Evolutionary conservation across 2,329 filamentous ascomycete species (phyloP).

Genomic region (Hypoxylon sp.): DNA sequence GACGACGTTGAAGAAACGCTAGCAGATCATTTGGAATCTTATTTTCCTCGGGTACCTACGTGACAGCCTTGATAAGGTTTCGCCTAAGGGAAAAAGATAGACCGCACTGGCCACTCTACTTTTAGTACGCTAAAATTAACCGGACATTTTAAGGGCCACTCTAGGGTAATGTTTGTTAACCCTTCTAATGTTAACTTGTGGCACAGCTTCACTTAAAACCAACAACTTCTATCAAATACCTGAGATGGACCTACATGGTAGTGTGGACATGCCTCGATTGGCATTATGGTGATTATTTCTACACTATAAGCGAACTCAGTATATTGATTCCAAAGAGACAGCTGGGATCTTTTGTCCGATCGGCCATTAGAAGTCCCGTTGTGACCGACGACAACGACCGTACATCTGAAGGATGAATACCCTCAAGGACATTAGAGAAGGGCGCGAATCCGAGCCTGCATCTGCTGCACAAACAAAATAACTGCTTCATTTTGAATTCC

Average conservation of each 20-base stretch:
- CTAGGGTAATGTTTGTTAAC: not conserved
- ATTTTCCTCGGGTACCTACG: not conserved
- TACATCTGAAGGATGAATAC: slow-evolving; percentile 23
- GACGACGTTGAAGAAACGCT: not conserved
- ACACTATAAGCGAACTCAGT: slow-evolving; percentile 18
- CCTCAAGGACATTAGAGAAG: slow-evolving; percentile 11
- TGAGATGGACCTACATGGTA: not conserved
- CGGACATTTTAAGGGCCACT: not conserved
- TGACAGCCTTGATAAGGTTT: not conserved
- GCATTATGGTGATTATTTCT: not conserved
- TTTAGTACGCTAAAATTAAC: not conserved
- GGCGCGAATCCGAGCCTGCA: not conserved
- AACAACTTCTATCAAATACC: slow-evolving; percentile 12
- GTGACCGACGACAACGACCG: not conserved
- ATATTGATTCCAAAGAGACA: slow-evolving; percentile 24
- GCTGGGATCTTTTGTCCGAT: slow-evolving; percentile 18
- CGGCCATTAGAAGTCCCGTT: not conserved
- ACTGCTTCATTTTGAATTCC: slow-evolving; percentile 13
- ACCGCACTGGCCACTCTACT: not conserved
- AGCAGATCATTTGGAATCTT: slow-evolving; percentile 18
- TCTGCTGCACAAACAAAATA: not conserved
- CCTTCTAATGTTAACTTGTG: slow-evolving; percentile 4
- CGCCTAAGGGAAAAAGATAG: slow-evolving; percentile 5
- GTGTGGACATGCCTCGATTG: not conserved
- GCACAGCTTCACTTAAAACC: slow-evolving; percentile 26